Percentiles rank a stretch among this genome's conserved stretches.
phyloP scores from a whole-genome alignment of 1,284 basidiomycete species.

The Cystobasidiaceae sp. region DNA sequence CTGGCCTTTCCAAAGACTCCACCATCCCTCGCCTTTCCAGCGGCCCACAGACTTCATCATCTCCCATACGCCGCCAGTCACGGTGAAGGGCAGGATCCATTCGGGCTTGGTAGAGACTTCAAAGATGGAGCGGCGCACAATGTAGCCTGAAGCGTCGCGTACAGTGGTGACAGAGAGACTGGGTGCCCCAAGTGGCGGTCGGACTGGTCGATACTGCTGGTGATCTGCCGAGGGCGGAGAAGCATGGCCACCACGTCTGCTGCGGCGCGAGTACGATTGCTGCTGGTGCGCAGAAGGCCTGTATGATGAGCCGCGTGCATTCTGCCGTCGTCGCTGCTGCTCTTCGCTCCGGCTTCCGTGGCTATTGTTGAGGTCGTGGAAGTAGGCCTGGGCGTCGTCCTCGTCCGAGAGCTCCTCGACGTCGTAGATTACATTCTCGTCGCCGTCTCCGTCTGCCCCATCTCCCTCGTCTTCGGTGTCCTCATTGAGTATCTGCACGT shows the following conservation, averaged over 20 bases:
- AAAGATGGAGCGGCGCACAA: conserved; percentile 61
- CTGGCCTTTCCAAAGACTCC: conserved; percentile 87
- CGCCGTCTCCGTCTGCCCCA: no score
- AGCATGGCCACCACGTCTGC: no score
- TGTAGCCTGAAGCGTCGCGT: conserved; percentile 44
- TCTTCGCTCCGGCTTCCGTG: neutral
- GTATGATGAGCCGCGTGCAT: neutral
- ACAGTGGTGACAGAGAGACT: conserved; percentile 15
- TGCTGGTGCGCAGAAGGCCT: no score
- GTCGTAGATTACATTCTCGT: conserved; percentile 14
- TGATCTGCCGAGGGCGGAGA: no score
- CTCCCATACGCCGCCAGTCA: conserved; percentile 80
- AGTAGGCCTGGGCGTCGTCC: conserved; percentile 54
- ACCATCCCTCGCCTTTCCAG: conserved; percentile 79
- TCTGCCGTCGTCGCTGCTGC: neutral
- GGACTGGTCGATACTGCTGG: neutral
- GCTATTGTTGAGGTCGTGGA: conserved; percentile 48
- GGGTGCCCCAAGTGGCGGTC: conserved; percentile 11
- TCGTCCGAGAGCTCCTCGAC: conserved; percentile 45
- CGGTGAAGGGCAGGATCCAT: conserved; percentile 79
- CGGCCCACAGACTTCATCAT: conserved; percentile 85
- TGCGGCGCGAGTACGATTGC: no score
- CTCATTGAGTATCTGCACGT: conserved; percentile 43
- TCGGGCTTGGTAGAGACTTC: conserved; percentile 71
- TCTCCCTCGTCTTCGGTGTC: conserved; percentile 34